Evolutionary conservation across 306 rosid genomes (phyloP), one percentile per base, ranked within the genome.

Genomic region (Chamaecrista fasciculata): DNA sequence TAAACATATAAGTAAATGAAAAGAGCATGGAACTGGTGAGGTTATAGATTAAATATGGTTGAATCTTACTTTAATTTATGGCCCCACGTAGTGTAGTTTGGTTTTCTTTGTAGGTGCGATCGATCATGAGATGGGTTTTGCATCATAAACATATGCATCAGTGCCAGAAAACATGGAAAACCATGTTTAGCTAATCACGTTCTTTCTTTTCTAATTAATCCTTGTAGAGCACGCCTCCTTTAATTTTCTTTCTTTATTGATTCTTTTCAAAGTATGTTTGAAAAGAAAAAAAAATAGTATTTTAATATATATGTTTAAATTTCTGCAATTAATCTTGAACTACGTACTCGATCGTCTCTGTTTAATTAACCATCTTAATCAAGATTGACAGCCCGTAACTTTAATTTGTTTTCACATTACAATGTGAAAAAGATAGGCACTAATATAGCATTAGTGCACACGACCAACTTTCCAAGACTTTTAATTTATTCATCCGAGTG

Each of bases 161-260:
- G 80, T 67, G 76, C 68, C 78, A 60, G 20, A 34, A 73, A 78
- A 72, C 82, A 72, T 67, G 82, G 71, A 67, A 53, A 29, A 31
- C 58, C 46, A n/a, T 66, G 42, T 39, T 70, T 64, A 46, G 46
- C 71, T 31, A 66, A 43, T 18, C 66, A 11, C 26, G 67, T 81
- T 48, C 26, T 7, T 46, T 55, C 31, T 72, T 64, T 69, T 66
- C 49, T 57, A 40, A 71, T 53, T 57, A 40, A 71, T 53, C 21
- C 76, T 55, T 67, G 36, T 36, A 4, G 6, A 64, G 10, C 72
- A 36, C 75, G 66, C 62, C 72, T 52, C 43, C 43, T 37, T 37
- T 50, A 0, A 21, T 39, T 65, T 70, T 69, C 16, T 8, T 40
- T 21, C 12, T 59, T 57, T 21, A n/a, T 37, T 37, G n/a, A n/a